phyloP scores from a whole-genome alignment of 106 monocot genomes.

The Platanthera guangdongensis region DNA sequence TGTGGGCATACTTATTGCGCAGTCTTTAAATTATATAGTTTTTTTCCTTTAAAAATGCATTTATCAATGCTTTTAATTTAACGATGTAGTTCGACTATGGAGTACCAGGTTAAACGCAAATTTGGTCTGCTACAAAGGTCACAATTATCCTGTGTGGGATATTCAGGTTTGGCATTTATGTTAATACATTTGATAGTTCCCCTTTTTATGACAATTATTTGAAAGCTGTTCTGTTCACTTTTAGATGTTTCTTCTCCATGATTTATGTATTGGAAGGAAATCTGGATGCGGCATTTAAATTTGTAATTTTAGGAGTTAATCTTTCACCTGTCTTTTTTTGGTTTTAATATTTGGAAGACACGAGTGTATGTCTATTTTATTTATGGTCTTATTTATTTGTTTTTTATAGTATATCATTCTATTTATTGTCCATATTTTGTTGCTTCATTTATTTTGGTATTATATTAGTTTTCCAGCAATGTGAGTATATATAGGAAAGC shows the following conservation, averaged over 20 bases:
- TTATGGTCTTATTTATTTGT: too few relatives aligned
- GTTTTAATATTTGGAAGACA: not conserved
- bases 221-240: not conserved
- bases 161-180: slow-evolving; percentile 52
- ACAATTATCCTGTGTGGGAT: slow-evolving; percentile 99
- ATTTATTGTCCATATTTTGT: too few relatives aligned
- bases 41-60: not conserved
- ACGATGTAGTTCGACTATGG: slow-evolving; percentile 79
- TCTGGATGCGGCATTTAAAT: not conserved
- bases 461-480: too few relatives aligned
- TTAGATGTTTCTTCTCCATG: not conserved
- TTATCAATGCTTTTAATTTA: slow-evolving; percentile 9
- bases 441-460: too few relatives aligned
- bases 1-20: not conserved
- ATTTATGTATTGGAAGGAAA: not conserved
- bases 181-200: not conserved
- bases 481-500: too few relatives aligned
- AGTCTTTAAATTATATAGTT: not conserved
- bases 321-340: not conserved
- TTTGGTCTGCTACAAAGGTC: slow-evolving; percentile 94
- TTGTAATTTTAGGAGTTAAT: not conserved
- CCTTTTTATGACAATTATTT: not conserved
- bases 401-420: too few relatives aligned
- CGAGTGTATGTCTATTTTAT: too few relatives aligned
- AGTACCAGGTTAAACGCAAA: slow-evolving; percentile 88